These are phyloP conservation scores for Ceratocystiopsis sp. DNA, from an alignment of 2,329 filamentous ascomycete genomes.

Conservation along the genomic window DNA sequence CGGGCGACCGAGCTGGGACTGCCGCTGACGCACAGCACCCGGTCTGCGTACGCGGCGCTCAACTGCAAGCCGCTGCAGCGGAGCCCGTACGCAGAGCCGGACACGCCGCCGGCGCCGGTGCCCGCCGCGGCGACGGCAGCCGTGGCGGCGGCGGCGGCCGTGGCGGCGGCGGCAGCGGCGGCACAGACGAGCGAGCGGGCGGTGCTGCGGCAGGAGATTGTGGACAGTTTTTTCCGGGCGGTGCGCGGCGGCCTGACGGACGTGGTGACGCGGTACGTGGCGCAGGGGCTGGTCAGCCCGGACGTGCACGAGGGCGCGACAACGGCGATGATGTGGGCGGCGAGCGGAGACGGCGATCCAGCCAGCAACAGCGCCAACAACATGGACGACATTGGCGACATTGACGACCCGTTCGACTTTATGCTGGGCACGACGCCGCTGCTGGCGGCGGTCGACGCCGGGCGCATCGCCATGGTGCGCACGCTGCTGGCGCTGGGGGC, in stretches of 20 bases:
- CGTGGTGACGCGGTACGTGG: conserved; percentile 15
- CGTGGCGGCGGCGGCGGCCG: neutral
- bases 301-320: conserved; percentile 14
- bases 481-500: conserved; percentile 20
- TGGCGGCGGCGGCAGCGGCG: neutral
- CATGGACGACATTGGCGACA: neutral
- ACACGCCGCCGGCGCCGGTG: neutral
- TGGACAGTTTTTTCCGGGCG: conserved; percentile 2
- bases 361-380: neutral
- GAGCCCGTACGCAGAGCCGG: neutral
- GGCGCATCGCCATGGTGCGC: conserved; percentile 18
- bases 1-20: conserved; percentile 7
- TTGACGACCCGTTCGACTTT: neutral
- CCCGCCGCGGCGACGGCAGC: neutral
- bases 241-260: conserved; percentile 11
- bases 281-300: conserved; percentile 20
- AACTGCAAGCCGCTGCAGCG: neutral
- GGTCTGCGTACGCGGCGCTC: no score
- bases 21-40: conserved; percentile 8
- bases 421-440: conserved; percentile 18
- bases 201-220: conserved; percentile 7
- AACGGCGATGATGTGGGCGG: neutral
- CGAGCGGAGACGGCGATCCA: neutral
- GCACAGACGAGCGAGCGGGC: neutral
- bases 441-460: conserved; percentile 17